phyloP scores from a whole-genome alignment of 2,329 filamentous ascomycete genomes.

The Sporothrix dimorphospora region DNA sequence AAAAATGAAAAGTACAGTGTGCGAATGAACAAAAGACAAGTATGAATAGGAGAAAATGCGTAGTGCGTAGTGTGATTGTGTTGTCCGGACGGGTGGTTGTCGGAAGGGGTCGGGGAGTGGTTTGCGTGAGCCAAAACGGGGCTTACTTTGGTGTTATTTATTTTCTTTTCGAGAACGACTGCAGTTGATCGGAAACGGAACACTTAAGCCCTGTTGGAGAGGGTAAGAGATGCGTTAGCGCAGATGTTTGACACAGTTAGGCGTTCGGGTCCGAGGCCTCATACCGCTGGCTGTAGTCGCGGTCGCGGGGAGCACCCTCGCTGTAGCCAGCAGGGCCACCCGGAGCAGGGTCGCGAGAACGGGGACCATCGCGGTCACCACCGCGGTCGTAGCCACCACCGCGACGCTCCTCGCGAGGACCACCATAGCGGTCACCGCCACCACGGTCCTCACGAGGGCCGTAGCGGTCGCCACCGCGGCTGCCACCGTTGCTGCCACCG shows the following conservation, averaged over 20 bases:
- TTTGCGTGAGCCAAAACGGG: slow-evolving; percentile 7
- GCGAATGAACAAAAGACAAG: slow-evolving; percentile 14
- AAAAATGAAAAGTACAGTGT: slow-evolving; percentile 19
- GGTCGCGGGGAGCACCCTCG: slow-evolving; percentile 48
- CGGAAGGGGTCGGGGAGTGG: neutral
- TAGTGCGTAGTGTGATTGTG: neutral
- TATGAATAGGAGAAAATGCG: neutral
- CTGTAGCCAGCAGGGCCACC: slow-evolving; percentile 45
- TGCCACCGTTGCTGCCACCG: slow-evolving; percentile 41
- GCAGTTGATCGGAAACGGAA: neutral
- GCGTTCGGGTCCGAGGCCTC: neutral
- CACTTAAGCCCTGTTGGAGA: neutral
- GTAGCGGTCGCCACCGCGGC: slow-evolving; percentile 50
- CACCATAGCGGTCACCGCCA: slow-evolving; percentile 41
- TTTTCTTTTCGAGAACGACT: neutral
- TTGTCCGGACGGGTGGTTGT: neutral
- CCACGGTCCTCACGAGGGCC: slow-evolving; percentile 54
- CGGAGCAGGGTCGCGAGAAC: slow-evolving; percentile 37
- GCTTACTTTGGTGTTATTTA: neutral
- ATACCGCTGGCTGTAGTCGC: slow-evolving; percentile 49
- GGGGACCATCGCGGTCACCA: slow-evolving; percentile 38
- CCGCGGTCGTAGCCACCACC: slow-evolving; percentile 39
- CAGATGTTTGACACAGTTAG: slow-evolving; percentile 11
- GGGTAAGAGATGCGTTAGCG: slow-evolving; percentile 18
- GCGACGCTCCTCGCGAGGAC: slow-evolving; percentile 41